Conservation (phyloP, 1,284 basidiomycete species). For the Prillingera fragicola region DNA sequence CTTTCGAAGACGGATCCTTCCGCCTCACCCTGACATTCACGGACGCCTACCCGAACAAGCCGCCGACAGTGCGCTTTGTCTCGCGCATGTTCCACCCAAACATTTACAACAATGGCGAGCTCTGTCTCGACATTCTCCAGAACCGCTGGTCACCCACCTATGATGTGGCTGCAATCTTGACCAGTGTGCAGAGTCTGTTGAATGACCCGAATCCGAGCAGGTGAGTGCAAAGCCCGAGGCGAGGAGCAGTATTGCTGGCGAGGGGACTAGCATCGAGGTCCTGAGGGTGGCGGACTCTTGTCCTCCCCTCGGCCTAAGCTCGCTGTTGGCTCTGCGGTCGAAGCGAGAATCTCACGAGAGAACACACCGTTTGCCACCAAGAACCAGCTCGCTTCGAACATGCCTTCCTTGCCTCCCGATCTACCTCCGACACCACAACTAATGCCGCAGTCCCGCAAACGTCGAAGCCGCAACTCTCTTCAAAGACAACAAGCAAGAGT, state of each 20-base stretch:
- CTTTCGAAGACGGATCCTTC: conserved; percentile 98
- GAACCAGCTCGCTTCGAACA: too few species aligned
- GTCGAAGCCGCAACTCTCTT: conserved; percentile 95
- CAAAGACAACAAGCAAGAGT: conserved; percentile 98
- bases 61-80: conserved; percentile 93
- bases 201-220: conserved; percentile 95
- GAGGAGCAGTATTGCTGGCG: too few species aligned
- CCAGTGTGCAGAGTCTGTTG: conserved; percentile 86
- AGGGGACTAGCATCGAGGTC: too few species aligned
- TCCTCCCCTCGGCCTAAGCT: too few species aligned
- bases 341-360: too few species aligned
- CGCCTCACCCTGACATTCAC: conserved; percentile 92
- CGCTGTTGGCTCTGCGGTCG: too few species aligned
- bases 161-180: conserved; percentile 95
- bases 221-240: conserved; percentile 42
- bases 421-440: too few species aligned
- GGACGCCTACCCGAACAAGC: conserved; percentile 97
- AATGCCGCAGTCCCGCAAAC: conserved; percentile 72
- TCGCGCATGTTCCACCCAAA: conserved; percentile 99
- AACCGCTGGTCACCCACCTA: conserved; percentile 98
- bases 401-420: neutral
- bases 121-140: conserved; percentile 96
- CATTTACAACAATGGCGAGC: conserved; percentile 95
- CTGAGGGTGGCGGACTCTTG: too few species aligned
- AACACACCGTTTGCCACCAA: too few species aligned